phyloP scores from a whole-genome alignment of 2,329 filamentous ascomycete species.

The Davidsoniella neocaledoniae region DNA sequence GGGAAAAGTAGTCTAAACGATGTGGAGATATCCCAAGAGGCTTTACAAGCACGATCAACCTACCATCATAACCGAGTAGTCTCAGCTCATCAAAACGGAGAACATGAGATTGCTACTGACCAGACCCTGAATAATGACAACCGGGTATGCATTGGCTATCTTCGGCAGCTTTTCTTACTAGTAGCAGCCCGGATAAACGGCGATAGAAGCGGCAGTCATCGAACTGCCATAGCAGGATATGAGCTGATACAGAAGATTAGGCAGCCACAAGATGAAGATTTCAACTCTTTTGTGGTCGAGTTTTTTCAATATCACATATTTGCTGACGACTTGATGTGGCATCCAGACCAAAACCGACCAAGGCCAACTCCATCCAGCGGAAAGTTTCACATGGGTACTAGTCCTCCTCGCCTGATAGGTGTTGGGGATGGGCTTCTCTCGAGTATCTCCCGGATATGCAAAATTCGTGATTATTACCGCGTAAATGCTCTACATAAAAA shows the following conservation, averaged over 20 bases:
- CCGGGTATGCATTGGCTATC: slow-evolving; percentile 35
- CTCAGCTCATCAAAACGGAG: neutral
- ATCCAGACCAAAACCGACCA: slow-evolving; percentile 23
- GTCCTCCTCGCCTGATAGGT: slow-evolving; percentile 49
- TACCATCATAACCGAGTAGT: neutral
- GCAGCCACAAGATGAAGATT: slow-evolving; percentile 47
- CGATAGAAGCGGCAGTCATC: slow-evolving; percentile 48
- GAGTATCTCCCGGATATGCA: slow-evolving; percentile 63
- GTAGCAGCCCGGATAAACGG: slow-evolving; percentile 42
- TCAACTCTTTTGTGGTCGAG: slow-evolving; percentile 47
- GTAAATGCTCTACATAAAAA: slow-evolving; percentile 32
- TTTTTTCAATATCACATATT: slow-evolving; percentile 75
- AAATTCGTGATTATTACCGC: slow-evolving; percentile 57
- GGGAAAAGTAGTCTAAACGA: slow-evolving; percentile 34
- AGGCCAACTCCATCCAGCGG: slow-evolving; percentile 28
- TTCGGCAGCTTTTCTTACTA: slow-evolving; percentile 45
- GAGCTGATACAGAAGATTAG: slow-evolving; percentile 49
- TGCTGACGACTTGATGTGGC: slow-evolving; percentile 43
- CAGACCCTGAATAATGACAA: neutral
- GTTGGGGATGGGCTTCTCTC: slow-evolving; percentile 69
- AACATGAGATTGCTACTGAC: neutral
- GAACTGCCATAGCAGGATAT: slow-evolving; percentile 64
- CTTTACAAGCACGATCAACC: neutral
- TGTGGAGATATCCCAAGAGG: slow-evolving; percentile 16
- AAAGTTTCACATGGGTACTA: slow-evolving; percentile 22